These are phyloP conservation scores for Psilocybe cubensis DNA, from an alignment of 768 basidiomycete genomes.

Conservation along the genomic window DNA sequence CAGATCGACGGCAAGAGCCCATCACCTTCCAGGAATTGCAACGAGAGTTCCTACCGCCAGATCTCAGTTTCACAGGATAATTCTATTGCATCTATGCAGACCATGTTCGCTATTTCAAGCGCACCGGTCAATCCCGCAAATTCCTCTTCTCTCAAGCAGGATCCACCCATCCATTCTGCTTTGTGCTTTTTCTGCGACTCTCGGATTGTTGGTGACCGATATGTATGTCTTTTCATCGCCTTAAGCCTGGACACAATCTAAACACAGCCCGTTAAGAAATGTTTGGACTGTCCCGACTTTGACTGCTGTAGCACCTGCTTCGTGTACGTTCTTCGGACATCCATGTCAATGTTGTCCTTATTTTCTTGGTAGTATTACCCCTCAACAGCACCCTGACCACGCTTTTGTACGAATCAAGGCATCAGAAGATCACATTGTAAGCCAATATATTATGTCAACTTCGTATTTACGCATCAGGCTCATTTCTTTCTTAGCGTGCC, in stretches of 20 bases:
- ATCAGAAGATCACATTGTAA: constrained; percentile 60
- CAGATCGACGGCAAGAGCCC: no score
- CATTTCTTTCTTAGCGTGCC: constrained; percentile 25
- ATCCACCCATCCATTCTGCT: constrained; percentile 59
- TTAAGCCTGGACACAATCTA: background rate
- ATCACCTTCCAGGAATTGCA: no score
- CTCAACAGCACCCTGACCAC: constrained; percentile 80
- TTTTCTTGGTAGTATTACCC: constrained; percentile 50
- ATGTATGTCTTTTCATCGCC: constrained; percentile 48
- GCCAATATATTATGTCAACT: no score
- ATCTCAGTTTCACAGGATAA: no score
- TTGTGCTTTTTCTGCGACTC: constrained; percentile 81
- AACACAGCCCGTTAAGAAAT: constrained; percentile 66
- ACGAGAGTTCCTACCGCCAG: no score
- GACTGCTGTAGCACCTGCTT: constrained; percentile 78
- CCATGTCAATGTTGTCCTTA: no score
- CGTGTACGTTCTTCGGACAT: constrained; percentile 40
- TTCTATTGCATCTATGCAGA: no score
- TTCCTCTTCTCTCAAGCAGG: no score
- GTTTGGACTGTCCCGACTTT: constrained; percentile 80
- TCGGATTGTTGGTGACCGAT: constrained; percentile 69
- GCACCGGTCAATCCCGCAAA: no score
- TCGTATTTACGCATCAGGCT: no score
- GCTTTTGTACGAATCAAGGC: constrained; percentile 67
- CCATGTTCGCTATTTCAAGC: no score